Evolutionary conservation across 2,329 filamentous ascomycete genomes (phyloP).

Genomic region (Cordyceps cicadae): DNA sequence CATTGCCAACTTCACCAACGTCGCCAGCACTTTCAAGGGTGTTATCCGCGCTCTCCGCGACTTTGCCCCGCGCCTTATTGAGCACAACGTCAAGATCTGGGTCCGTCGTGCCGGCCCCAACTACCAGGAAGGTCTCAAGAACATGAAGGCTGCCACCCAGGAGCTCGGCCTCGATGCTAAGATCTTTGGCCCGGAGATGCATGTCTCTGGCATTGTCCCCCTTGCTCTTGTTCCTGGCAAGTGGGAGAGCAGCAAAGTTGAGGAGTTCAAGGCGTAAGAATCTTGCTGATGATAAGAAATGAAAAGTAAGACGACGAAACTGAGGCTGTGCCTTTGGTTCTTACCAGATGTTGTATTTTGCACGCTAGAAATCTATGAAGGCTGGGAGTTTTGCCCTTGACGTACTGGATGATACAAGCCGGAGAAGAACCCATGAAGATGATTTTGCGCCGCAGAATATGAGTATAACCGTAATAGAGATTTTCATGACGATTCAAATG

Average conservation of each 20-base stretch:
- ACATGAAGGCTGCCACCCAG: conserved; percentile 94
- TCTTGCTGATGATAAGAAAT: neutral
- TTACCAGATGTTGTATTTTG: conserved; percentile 25
- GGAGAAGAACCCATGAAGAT: conserved; percentile 6
- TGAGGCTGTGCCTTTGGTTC: conserved; percentile 4
- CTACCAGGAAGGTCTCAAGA: conserved; percentile 99
- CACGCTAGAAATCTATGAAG: conserved; percentile 24
- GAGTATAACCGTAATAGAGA: conserved; percentile 11
- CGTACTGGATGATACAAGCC: conserved; percentile 9
- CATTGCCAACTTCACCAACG: conserved; percentile 99
- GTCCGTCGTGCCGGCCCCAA: conserved; percentile 81
- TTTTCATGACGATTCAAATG: conserved; percentile 8
- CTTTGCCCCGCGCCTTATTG: conserved; percentile 72
- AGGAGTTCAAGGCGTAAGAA: conserved; percentile 52
- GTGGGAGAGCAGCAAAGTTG: conserved; percentile 52
- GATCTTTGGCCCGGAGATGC: conserved; percentile 72
- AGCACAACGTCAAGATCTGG: conserved; percentile 99
- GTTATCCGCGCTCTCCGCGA: conserved; percentile 94
- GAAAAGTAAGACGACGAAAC: neutral
- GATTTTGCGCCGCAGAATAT: conserved; percentile 9
- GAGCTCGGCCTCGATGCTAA: conserved; percentile 74
- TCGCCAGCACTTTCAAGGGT: conserved; percentile 98
- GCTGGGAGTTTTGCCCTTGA: conserved; percentile 16
- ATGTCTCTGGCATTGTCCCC: conserved; percentile 94
- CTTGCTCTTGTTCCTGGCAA: conserved; percentile 67